Evolutionary conservation across 2,329 filamentous ascomycete species (phyloP), one percentile per base, ranked within the genome.

Genomic region (Geosmithia morbida): DNA sequence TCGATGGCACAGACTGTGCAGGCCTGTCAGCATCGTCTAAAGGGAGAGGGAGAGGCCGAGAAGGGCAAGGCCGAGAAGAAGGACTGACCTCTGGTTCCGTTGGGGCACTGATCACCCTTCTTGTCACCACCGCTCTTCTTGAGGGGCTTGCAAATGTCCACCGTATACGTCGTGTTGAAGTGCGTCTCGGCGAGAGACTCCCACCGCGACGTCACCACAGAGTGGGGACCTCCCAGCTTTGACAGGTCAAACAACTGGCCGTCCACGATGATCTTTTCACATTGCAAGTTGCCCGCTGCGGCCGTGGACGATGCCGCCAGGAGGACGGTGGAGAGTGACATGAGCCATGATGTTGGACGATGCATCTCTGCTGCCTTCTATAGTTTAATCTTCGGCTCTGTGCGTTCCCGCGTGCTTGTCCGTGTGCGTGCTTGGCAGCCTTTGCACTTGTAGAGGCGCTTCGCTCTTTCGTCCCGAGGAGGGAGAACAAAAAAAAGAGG

Each of bases 81-180:
- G 18, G 49, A 48, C 69, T 51, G 64, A 85, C 83, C 77, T 70
- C 81, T 72, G 2, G 85, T 81, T 41, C 80, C 81, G 44, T 74
- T 73, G 0, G 79, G 81, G 59, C 87, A 94, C 56, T 81, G 68
- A 39, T 80, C 68, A 6, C 70, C 63, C 53, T 74, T 71, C 17
- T 68, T 65, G 1, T 70, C 66, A 20, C 74, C 75, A 42, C 75
- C 77, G 45, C 71, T 74, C 59, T 76, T 75, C 61, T 77, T 75
- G 53, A 95, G 66, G 7, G 77, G 70, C 46, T 70, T 65, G 66
- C 87, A 94, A 45, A 94, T 71, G 56, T 94, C 84, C 49, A 94
- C 60, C 1, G 85, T 89, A 62, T 87, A 94, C 42, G 86, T 90
- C 22, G 80, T 87, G 62, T 92, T 92, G 49, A 55, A 54, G 46